Base-by-base conservation (phyloP, 2,329 filamentous ascomycete species). In the Pseudogymnoascus sp. region DNA sequence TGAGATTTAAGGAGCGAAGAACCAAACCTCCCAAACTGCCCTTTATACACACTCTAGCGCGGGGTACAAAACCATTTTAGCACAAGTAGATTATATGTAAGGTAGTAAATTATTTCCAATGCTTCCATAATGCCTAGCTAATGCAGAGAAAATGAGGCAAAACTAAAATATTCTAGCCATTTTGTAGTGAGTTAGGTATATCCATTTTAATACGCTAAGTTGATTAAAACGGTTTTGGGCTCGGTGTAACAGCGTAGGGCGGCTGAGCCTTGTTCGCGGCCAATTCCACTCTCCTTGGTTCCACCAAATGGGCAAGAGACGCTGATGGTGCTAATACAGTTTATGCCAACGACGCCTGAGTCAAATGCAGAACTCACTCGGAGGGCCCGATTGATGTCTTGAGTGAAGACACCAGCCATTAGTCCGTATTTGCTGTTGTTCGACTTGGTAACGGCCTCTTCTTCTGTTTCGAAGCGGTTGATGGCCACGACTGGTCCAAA, bases 251-350 rank as follows among this genome's bases (percentile, higher is more conserved):
- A 65, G 18, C 63, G 53, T 44, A 69, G 42, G 8, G 66, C 67
- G 56, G 38, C 38, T 40, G 38, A 40, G 7, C 38, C 38, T 7
- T 40, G 38, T 18, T 44, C 40, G 18, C 40, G 40, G 12, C 89
- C 89, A 61, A 90, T 88, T 62, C 90, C 89, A 50, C 78, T 83
- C 76, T 90, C 82, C 76, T 91, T 92, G 78, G 82, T 89, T 0
- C 90, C 90, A 42, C 87, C 86, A 68, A 91, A 91, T 4, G 68
- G 72, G 2, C 75, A 73, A 4, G 63, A 71, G 42, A 77, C 42
- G 14, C 14, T 37, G 14, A 37, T 38, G 12, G 28, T 65, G 62
- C 72, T 75, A 50, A 77, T 69, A 62, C 75, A 76, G 67, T 90
- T 90, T 70, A 90, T 82, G 77, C 86, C 88, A 3, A 90, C 86